Evolutionary conservation across 2,329 filamentous ascomycete genomes (phyloP).

Genomic region (Pseudogymnoascus sp.): DNA sequence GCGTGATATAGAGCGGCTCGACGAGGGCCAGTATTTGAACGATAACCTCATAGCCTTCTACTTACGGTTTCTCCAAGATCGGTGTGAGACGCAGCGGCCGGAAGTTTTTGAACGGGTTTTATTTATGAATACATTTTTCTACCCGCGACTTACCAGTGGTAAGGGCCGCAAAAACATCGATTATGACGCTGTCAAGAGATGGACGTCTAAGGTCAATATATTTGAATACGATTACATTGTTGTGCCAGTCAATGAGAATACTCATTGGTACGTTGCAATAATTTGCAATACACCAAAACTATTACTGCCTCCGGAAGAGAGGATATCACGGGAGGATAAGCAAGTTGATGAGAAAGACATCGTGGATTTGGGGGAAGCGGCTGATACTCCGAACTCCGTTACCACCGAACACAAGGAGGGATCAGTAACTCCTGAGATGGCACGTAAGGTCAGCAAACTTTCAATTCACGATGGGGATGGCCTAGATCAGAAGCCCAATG

Average conservation of each 20-base stretch:
- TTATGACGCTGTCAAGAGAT: slow-evolving; percentile 75
- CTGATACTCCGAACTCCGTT: background rate
- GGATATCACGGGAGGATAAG: background rate
- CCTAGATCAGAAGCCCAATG: slow-evolving; percentile 13
- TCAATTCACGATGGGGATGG: slow-evolving; percentile 14
- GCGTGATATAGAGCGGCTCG: slow-evolving; percentile 66
- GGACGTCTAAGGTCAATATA: slow-evolving; percentile 80
- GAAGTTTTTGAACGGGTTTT: slow-evolving; percentile 60
- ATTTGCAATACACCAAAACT: slow-evolving; percentile 79
- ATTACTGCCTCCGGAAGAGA: slow-evolving; percentile 23
- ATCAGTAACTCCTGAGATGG: slow-evolving; percentile 13
- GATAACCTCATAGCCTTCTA: slow-evolving; percentile 91
- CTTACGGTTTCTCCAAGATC: slow-evolving; percentile 62
- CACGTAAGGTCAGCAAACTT: slow-evolving; percentile 13
- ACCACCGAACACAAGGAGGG: background rate
- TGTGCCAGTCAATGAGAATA: slow-evolving; percentile 80
- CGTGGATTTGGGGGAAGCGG: slow-evolving; percentile 3
- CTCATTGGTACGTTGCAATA: slow-evolving; percentile 92
- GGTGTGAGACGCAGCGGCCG: slow-evolving; percentile 47
- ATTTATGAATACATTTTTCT: slow-evolving; percentile 93
- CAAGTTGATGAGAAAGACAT: slow-evolving; percentile 5
- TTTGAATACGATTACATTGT: slow-evolving; percentile 83
- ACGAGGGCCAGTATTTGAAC: slow-evolving; percentile 82
- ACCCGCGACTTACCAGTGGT: slow-evolving; percentile 61
- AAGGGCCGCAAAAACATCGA: slow-evolving; percentile 59